These are phyloP conservation scores for Paraleonurus japonicus DNA, from an alignment of 257 asterid species.

Conservation along the genomic window DNA sequence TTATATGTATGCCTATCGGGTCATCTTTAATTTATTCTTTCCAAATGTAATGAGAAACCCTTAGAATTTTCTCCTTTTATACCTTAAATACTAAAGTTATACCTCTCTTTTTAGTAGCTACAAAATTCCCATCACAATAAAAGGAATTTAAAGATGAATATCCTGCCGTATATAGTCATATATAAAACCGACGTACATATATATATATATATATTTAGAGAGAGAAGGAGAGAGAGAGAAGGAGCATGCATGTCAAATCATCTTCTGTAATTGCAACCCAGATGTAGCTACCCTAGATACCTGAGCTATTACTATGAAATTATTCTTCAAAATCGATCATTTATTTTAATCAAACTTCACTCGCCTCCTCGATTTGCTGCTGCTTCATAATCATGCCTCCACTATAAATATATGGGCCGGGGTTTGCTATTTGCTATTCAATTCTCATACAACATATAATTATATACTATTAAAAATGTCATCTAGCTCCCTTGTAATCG, in stretches of 20 bases:
- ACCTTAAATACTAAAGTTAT: slow-evolving; percentile 43
- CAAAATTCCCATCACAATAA: slow-evolving; percentile 32
- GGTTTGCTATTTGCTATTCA: slow-evolving; percentile 27
- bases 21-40: slow-evolving; percentile 2
- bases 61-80: slow-evolving; percentile 22
- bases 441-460: slow-evolving; percentile 32
- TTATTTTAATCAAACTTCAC: slow-evolving; percentile 1
- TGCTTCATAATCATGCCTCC: no score
- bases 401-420: slow-evolving; percentile 50
- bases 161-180: background rate
- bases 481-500: slow-evolving; percentile 53
- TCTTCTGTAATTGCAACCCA: slow-evolving; percentile 14
- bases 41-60: slow-evolving; percentile 1
- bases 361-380: slow-evolving; percentile 21
- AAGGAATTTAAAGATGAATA: slow-evolving; percentile 8
- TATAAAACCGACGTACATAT: background rate
- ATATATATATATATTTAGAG: background rate
- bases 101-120: slow-evolving; percentile 24
- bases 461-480: no score
- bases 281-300: background rate
- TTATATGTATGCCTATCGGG: background rate
- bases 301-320: background rate
- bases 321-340: slow-evolving; percentile 22
- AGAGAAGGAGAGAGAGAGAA: slow-evolving; percentile 2
- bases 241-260: slow-evolving; percentile 34